Conservation (phyloP, 2,329 filamentous ascomycete genomes). For the Fusarium miscanthi region DNA sequence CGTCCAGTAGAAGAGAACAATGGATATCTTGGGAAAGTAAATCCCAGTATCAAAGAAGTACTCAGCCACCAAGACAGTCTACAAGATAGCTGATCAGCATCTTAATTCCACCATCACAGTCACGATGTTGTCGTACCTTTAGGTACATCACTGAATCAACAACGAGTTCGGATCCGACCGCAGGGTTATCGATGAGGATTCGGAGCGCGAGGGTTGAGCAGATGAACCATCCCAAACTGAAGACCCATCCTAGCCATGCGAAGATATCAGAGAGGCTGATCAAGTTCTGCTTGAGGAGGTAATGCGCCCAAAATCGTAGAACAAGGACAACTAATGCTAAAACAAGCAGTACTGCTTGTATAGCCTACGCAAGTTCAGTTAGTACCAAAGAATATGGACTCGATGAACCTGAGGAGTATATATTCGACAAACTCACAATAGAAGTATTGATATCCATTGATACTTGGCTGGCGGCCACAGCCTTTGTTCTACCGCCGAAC, state of each 20-base stretch:
- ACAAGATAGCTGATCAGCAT: background rate
- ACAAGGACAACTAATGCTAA: background rate
- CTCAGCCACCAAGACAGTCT: conserved; percentile 13
- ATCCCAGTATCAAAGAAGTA: conserved; percentile 20
- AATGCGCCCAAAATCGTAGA: conserved; percentile 1
- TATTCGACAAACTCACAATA: background rate
- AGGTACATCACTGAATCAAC: conserved; percentile 8
- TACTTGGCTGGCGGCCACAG: background rate
- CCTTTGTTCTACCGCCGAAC: background rate
- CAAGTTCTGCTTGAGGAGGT: background rate
- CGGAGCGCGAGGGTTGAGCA: conserved; percentile 13
- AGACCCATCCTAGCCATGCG: conserved; percentile 15
- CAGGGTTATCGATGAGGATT: conserved; percentile 12
- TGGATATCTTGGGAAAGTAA: conserved; percentile 17
- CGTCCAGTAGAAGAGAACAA: conserved; percentile 19
- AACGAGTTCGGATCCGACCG: background rate
- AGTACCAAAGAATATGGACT: background rate
- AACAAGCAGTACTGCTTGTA: conserved; percentile 7
- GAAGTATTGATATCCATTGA: background rate
- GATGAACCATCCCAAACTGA: conserved; percentile 23
- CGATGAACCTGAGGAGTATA: fast-evolving
- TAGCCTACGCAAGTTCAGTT: background rate
- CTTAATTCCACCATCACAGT: background rate
- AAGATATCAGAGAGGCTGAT: background rate
- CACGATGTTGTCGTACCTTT: background rate